phyloP scores from a whole-genome alignment of 2,329 filamentous ascomycete genomes.

The Penicillium sp. region DNA sequence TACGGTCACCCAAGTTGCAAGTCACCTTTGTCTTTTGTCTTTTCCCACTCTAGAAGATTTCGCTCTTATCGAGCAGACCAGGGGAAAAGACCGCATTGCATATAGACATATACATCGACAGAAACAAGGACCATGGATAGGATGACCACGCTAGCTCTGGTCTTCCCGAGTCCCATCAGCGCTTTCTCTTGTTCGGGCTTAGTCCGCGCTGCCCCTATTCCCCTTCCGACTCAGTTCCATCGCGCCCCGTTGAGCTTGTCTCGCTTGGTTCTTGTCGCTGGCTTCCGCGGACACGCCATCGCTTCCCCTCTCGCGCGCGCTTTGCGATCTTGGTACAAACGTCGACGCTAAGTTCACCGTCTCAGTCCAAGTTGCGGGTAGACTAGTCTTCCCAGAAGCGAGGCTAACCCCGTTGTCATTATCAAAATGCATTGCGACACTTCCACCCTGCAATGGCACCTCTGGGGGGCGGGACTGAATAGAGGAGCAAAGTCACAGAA shows the following conservation, averaged over 20 bases:
- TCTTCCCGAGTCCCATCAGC: slow-evolving; percentile 28
- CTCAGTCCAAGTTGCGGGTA: slow-evolving; percentile 35
- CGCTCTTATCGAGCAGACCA: too few species aligned
- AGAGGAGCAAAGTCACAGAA: too few species aligned
- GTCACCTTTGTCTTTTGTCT: too few species aligned
- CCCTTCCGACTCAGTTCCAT: slow-evolving; percentile 10
- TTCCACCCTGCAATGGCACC: too few species aligned
- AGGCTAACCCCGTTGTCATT: too few species aligned
- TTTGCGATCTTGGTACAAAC: slow-evolving; percentile 33
- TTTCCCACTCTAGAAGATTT: too few species aligned
- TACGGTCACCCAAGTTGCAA: too few species aligned
- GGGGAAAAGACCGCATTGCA: too few species aligned
- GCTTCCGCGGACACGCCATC: slow-evolving; percentile 35
- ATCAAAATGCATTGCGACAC: too few species aligned
- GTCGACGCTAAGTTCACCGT: slow-evolving; percentile 37
- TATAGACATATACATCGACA: too few species aligned
- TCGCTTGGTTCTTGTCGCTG: not conserved
- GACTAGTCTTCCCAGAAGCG: slow-evolving; percentile 31
- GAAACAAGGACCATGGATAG: too few species aligned
- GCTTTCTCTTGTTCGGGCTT: slow-evolving; percentile 22
- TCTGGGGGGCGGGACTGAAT: too few species aligned
- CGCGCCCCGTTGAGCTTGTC: slow-evolving; percentile 10
- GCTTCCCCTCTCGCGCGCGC: slow-evolving; percentile 20
- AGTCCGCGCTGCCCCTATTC: slow-evolving; percentile 9
- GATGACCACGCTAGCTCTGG: slow-evolving; percentile 28